Conservation (phyloP, 2,329 filamentous ascomycete species). For the Fusarium mexicanum region DNA sequence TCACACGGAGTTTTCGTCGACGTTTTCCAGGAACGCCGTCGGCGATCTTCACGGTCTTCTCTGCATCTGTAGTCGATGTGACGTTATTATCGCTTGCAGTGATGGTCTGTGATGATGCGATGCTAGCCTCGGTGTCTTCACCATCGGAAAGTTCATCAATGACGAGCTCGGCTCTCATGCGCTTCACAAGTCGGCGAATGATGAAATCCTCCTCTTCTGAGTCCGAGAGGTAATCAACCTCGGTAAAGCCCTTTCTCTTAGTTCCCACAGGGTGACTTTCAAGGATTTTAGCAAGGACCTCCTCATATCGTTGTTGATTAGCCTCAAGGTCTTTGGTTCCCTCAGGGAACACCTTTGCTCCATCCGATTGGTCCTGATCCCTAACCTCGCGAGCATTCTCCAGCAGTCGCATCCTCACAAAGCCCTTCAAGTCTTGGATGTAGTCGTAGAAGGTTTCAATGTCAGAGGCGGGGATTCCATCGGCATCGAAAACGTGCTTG, state of each 20-base stretch:
- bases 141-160: slow-evolving; percentile 64
- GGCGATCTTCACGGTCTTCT: slow-evolving; percentile 55
- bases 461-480: slow-evolving; percentile 75
- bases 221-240: slow-evolving; percentile 61
- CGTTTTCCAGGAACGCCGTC: slow-evolving; percentile 59
- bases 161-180: slow-evolving; percentile 70
- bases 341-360: slow-evolving; percentile 59
- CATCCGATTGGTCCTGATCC: slow-evolving; percentile 63
- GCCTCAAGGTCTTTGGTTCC: slow-evolving; percentile 59
- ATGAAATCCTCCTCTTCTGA: slow-evolving; percentile 61
- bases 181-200: slow-evolving; percentile 66
- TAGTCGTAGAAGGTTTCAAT: slow-evolving; percentile 79
- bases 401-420: slow-evolving; percentile 73
- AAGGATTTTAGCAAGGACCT: slow-evolving; percentile 62
- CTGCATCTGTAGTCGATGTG: slow-evolving; percentile 42
- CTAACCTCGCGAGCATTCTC: slow-evolving; percentile 72
- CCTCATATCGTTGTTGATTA: slow-evolving; percentile 63
- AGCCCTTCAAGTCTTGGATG: slow-evolving; percentile 80
- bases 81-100: slow-evolving; percentile 43
- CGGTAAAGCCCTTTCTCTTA: slow-evolving; percentile 63
- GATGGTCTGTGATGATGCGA: slow-evolving; percentile 45
- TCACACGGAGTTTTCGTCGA: slow-evolving; percentile 62
- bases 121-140: slow-evolving; percentile 52
- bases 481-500: slow-evolving; percentile 80
- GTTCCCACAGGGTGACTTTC: slow-evolving; percentile 48